Percentiles rank a stretch among this genome's conserved stretches.
These are phyloP conservation scores for Colletotrichum incanum DNA, from an alignment of 2,329 filamentous ascomycete genomes.

Conservation along the genomic window DNA sequence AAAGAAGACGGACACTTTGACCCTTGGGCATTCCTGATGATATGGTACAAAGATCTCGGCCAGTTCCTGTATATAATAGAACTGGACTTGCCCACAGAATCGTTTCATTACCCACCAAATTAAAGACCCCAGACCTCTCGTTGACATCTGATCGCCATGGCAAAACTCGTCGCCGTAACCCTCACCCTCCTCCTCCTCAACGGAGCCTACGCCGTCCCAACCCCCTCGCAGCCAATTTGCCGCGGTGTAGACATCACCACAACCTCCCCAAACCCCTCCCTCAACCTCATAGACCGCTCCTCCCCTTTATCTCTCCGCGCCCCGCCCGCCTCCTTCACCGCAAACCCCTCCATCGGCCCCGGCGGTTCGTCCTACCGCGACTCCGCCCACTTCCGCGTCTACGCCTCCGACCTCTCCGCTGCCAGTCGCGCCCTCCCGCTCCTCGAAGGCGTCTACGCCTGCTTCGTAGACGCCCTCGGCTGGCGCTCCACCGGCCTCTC, in stretches of 20 bases:
- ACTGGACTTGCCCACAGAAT: neutral
- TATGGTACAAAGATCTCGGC: no score
- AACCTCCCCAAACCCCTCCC: neutral
- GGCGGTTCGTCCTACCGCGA: slow-evolving; percentile 52
- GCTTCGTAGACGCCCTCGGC: slow-evolving; percentile 56
- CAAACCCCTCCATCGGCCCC: slow-evolving; percentile 44
- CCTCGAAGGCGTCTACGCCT: slow-evolving; percentile 62
- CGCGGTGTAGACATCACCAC: slow-evolving; percentile 2
- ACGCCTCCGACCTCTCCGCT: slow-evolving; percentile 47
- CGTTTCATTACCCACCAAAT: neutral
- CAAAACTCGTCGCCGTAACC: neutral
- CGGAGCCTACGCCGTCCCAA: neutral
- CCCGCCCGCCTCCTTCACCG: slow-evolving; percentile 18
- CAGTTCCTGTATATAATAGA: no score
- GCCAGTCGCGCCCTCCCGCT: slow-evolving; percentile 52
- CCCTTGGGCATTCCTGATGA: no score
- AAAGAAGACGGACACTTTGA: no score
- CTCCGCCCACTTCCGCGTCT: slow-evolving; percentile 58
- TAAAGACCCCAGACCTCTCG: neutral
- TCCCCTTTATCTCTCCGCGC: neutral
- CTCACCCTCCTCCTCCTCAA: neutral
- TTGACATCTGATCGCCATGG: neutral
- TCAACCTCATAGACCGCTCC: slow-evolving; percentile 16
- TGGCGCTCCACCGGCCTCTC: slow-evolving; percentile 58
- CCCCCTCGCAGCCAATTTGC: slow-evolving; percentile 10